Evolutionary conservation across 2,329 filamentous ascomycete genomes (phyloP), one percentile per base, ranked within the genome.

Genomic region (Ophiostoma australiae): DNA sequence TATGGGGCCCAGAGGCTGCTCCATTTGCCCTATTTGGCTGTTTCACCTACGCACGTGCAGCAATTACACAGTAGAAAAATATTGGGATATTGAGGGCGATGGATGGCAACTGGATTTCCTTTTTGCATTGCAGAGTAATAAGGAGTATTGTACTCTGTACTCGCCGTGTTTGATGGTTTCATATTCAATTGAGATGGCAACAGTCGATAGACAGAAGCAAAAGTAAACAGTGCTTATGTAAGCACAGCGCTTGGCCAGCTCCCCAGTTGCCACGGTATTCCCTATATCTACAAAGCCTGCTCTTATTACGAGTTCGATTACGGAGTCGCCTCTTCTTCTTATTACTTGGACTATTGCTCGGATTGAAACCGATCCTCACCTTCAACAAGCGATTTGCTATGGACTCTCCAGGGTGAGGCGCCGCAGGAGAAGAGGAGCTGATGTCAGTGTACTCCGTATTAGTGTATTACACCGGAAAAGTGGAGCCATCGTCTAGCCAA

Each of bases 401-500:
- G 58, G 27, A 63, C 27, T 17, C 13, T 3, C 27, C 58, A 63
- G 58, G 58, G 58, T 63, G 58, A 31, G 58, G 58, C 58, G 27
- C 52, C 8, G 58, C 58, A 31, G 11, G 27, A 63, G 52, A 23
- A 23, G 23, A 27, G 52, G 52, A 58, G 58, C 58, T 31, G 58
- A 63, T 63, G 55, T 33, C 23, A 33, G 55, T 31, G 48, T 55
- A 55, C 17, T 55, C 4, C 20, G 55, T 17, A 55, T 35, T 8
- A 33, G 35, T 23, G 31, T 37, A 17, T 67, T 58, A 31, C 37
- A 68, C 27, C 31, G 61, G 4, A 39, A 61, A 61, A 63, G 68
- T 63, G 68, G 68, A 23, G 27, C 35, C 11, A 71, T 74, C 69
- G 52, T 71, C 72, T 52, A 52, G 73, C 69, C 73, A 74, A 74